These are phyloP conservation scores for Alternaria incomplexa DNA, from an alignment of 2,329 filamentous ascomycete species.

Conservation along the genomic window DNA sequence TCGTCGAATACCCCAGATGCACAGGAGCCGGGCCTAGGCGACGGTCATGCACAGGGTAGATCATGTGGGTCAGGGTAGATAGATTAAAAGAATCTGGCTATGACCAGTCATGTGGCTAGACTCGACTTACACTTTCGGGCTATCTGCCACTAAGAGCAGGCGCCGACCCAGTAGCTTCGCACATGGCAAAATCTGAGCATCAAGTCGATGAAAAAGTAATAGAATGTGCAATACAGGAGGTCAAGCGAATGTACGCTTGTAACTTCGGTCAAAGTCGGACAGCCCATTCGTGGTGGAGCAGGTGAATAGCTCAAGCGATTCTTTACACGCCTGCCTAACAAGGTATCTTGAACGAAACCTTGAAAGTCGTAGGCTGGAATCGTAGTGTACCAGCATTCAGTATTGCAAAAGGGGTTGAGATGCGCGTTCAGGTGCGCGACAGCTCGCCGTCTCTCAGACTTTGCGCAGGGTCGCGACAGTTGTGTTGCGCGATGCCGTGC, in stretches of 20 bases:
- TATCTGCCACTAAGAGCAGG: conserved; percentile 12
- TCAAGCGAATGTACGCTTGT: conserved; percentile 4
- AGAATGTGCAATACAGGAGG: not conserved
- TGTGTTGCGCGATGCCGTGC: not conserved
- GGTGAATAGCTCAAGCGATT: not conserved
- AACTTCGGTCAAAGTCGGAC: conserved; percentile 6
- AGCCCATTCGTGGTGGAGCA: not conserved
- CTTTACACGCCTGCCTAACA: not conserved
- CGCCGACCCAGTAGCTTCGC: not conserved
- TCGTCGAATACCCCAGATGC: conserved; percentile 18
- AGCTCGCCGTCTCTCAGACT: not conserved
- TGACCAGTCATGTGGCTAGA: conserved; percentile 29
- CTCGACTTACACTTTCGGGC: conserved; percentile 17
- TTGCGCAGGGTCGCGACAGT: not conserved
- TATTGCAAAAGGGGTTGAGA: not conserved
- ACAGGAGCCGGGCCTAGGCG: conserved; percentile 7
- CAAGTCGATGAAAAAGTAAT: not conserved
- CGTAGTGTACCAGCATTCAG: not conserved
- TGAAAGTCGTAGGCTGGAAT: not conserved
- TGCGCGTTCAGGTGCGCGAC: not conserved
- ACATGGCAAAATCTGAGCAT: not conserved
- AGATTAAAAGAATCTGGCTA: conserved; percentile 24
- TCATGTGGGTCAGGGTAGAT: conserved; percentile 25
- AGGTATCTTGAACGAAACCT: not conserved
- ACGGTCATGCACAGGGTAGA: conserved; percentile 25